These are phyloP conservation scores for Mucuna pruriens DNA, from an alignment of 306 rosid genomes.

Conservation along the genomic window DNA sequence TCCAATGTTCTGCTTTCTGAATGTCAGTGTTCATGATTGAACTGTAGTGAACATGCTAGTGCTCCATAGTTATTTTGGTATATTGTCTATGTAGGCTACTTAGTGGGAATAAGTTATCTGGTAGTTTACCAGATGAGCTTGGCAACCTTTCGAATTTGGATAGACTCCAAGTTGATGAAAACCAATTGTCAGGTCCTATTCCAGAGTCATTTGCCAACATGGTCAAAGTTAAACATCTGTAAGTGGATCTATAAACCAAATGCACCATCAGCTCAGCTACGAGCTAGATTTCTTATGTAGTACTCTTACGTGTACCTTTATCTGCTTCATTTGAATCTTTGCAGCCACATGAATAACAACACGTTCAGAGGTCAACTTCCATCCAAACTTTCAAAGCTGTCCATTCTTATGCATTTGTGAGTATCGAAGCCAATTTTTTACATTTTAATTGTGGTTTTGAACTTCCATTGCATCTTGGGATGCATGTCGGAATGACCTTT, in stretches of 20 bases:
- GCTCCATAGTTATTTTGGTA: conserved; percentile 12
- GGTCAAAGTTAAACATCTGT: conserved; percentile 58
- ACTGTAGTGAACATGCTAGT: conserved; percentile 15
- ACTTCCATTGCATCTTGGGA: background rate
- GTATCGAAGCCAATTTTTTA: conserved; percentile 39
- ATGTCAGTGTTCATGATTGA: conserved; percentile 15
- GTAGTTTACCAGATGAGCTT: conserved; percentile 64
- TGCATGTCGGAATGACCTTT: conserved; percentile 3
- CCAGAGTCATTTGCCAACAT: conserved; percentile 60
- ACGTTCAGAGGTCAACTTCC: conserved; percentile 61
- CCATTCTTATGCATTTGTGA: conserved; percentile 58
- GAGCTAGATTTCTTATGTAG: conserved; percentile 39
- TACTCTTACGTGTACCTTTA: conserved; percentile 13
- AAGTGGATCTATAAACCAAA: conserved; percentile 44
- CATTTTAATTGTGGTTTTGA: conserved; percentile 13
- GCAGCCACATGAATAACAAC: conserved; percentile 74
- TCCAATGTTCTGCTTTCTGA: conserved; percentile 18
- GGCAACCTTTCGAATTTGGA: conserved; percentile 53
- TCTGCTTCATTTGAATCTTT: conserved; percentile 40
- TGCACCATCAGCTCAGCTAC: conserved; percentile 16
- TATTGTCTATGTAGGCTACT: conserved; percentile 51
- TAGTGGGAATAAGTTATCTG: conserved; percentile 62
- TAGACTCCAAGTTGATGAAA: conserved; percentile 58
- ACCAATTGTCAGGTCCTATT: conserved; percentile 59
- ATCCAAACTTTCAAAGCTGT: conserved; percentile 49